phyloP scores from a whole-genome alignment of 1,139 yeast genomes.

The Kodamaea suecica region DNA sequence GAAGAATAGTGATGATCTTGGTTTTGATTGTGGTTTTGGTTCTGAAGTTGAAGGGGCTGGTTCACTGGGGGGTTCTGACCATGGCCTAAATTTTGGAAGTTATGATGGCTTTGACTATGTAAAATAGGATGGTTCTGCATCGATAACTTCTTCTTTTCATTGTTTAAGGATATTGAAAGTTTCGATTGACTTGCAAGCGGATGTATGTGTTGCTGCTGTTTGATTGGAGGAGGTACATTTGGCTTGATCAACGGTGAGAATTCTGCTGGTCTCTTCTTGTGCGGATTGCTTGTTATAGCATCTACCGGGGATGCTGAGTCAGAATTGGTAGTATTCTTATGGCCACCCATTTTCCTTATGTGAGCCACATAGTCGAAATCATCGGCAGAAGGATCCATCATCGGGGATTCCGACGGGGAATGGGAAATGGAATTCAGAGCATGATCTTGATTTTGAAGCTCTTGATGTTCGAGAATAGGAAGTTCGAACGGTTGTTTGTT shows the following conservation, averaged over 20 bases:
- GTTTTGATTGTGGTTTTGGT: conserved; percentile 2
- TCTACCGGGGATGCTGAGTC: background rate
- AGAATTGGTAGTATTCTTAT: conserved; percentile 17
- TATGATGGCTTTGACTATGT: conserved; percentile 1
- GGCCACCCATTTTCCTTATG: conserved; percentile 50
- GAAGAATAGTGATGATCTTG: conserved; percentile 8
- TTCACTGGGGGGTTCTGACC: too few relatives aligned
- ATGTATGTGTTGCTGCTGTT: conserved; percentile 2
- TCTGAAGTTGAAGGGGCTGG: conserved; percentile 4
- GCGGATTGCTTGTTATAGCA: conserved; percentile 3
- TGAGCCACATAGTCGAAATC: conserved; percentile 70
- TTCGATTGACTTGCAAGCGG: conserved; percentile 15
- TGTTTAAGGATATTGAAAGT: conserved; percentile 16
- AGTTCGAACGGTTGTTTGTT: conserved; percentile 1
- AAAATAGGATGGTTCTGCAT: background rate
- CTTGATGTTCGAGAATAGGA: conserved; percentile 8
- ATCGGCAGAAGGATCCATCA: conserved; percentile 41
- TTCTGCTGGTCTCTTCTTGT: conserved; percentile 33
- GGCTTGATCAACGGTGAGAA: conserved; percentile 30
- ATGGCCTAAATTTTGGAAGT: too few relatives aligned
- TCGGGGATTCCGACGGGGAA: background rate
- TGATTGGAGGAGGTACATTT: conserved; percentile 6
- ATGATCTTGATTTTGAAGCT: background rate
- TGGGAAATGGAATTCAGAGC: background rate
- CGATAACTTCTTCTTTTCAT: conserved; percentile 4